phyloP scores from a whole-genome alignment of 2,329 filamentous ascomycete species.

The Talaromyces sp. region DNA sequence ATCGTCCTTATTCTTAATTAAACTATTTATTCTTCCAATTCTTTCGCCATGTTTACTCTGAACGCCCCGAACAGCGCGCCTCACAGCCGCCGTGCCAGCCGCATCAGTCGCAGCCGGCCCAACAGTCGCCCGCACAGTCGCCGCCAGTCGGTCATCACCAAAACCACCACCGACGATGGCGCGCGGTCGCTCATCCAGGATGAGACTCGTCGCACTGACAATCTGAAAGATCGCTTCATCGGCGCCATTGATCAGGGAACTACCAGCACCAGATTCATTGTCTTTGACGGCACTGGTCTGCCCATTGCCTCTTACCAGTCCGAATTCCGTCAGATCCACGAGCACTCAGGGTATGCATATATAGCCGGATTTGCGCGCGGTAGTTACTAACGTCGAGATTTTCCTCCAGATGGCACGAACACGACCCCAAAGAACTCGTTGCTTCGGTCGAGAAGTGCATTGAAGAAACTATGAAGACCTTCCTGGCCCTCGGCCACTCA shows the following conservation, averaged over 20 bases:
- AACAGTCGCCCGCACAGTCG: constrained; percentile 8
- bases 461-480: constrained; percentile 65
- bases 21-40: neutral
- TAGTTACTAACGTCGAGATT: neutral
- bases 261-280: constrained; percentile 81
- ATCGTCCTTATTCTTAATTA: neutral
- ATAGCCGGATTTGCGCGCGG: neutral
- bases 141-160: constrained; percentile 20
- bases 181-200: constrained; percentile 30
- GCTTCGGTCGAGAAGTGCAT: constrained; percentile 73
- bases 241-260: constrained; percentile 89
- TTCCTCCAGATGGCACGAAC: constrained; percentile 75
- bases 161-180: constrained; percentile 27
- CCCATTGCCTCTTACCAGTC: constrained; percentile 79
- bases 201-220: constrained; percentile 23
- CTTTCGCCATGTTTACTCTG: constrained; percentile 8
- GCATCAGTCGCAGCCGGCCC: neutral
- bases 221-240: constrained; percentile 53
- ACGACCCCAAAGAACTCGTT: constrained; percentile 73
- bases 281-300: constrained; percentile 74
- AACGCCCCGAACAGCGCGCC: neutral
- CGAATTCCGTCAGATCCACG: constrained; percentile 79
- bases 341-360: constrained; percentile 67
- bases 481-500: constrained; percentile 63
- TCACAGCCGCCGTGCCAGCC: neutral